These are phyloP conservation scores for Cantharellus anzutake DNA, from an alignment of 768 basidiomycete genomes.

Conservation along the genomic window DNA sequence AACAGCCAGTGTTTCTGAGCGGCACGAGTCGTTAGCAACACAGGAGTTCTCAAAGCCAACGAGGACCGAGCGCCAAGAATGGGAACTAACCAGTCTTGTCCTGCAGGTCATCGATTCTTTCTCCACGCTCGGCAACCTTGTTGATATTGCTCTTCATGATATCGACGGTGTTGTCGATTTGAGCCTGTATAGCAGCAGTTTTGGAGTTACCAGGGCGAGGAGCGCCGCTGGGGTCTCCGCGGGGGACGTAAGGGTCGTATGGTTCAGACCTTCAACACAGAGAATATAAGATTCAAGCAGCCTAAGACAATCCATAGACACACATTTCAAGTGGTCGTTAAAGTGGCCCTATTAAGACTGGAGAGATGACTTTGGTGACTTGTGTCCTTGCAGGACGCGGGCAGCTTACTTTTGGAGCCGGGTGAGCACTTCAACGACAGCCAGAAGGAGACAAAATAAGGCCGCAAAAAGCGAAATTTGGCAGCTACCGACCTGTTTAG, in stretches of 20 bases:
- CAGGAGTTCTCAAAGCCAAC: background rate
- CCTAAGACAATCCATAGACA: too few species aligned
- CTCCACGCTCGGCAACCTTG: constrained; percentile 88
- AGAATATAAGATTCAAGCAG: too few species aligned
- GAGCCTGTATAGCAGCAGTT: constrained; percentile 82
- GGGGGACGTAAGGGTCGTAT: constrained; percentile 95
- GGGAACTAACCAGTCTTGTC: constrained; percentile 82
- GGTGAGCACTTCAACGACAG: too few species aligned
- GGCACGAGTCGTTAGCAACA: background rate
- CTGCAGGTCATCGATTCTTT: constrained; percentile 81
- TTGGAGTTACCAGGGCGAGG: constrained; percentile 36
- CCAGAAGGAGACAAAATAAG: too few species aligned
- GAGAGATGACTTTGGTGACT: too few species aligned
- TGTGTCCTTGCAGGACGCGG: too few species aligned
- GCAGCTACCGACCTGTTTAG: too few species aligned
- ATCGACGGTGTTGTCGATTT: constrained; percentile 92
- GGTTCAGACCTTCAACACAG: constrained; percentile 42
- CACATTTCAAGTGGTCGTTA: too few species aligned
- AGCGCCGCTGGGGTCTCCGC: constrained; percentile 45
- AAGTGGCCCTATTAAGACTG: too few species aligned
- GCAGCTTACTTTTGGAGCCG: too few species aligned
- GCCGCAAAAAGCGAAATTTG: too few species aligned
- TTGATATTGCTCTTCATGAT: constrained; percentile 98
- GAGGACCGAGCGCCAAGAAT: background rate
- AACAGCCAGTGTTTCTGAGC: constrained; percentile 79